Base-by-base conservation (phyloP, 164 flowering plant species). In the Berberis thunbergii region DNA sequence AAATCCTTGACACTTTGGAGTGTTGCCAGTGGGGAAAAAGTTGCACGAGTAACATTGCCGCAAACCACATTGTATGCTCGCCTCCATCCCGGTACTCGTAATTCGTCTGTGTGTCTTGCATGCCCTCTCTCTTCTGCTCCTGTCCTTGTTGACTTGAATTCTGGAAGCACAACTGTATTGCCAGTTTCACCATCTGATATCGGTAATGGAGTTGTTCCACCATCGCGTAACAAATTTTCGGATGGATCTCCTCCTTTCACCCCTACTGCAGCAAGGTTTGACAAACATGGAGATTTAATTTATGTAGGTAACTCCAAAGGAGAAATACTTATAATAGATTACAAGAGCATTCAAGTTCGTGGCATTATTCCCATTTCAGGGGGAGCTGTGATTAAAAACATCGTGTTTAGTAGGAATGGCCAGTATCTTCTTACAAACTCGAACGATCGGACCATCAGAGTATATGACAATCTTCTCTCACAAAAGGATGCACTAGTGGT, bases 71-170 rank as follows among this genome's bases (percentile, higher is more conserved):
- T 95, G 46, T 87, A 86, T 64, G 96, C 97, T 45, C 84, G 89
- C 62, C 81, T 95, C 38, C 84, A 91, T 83, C 97, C 99, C 41
- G 86, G 90, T 62, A 84, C 89, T 13, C 59, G 41, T 38, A 52
- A 81, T 52, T 90, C 99, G 45, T 82, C 94, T 58, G 60, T 82
- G 55, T 95, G 97, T 75, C 76, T 91, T 60, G 97, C 84, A 8
- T 95, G 97, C 72, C 92, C 99, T 3, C 77, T 91, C 12, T 86
- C 97, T 39, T 89, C 90, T 68, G 87, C 94, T 64, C 97, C 99
- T 1, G 69, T 89, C 78, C 86, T 91, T 64, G 96, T 95, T 63
- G 89, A 91, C 70, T 70, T 95, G 70, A 75, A 61, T 49, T 72
- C 82, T n/a, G 89, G 86, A 75, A 78, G 68, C 80, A 82, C 81